A percentile compares a stretch with the other conserved stretches of the same genome.
Evolutionary conservation across 306 rosid species (phyloP).

Genomic region (Citrullus amarus): DNA sequence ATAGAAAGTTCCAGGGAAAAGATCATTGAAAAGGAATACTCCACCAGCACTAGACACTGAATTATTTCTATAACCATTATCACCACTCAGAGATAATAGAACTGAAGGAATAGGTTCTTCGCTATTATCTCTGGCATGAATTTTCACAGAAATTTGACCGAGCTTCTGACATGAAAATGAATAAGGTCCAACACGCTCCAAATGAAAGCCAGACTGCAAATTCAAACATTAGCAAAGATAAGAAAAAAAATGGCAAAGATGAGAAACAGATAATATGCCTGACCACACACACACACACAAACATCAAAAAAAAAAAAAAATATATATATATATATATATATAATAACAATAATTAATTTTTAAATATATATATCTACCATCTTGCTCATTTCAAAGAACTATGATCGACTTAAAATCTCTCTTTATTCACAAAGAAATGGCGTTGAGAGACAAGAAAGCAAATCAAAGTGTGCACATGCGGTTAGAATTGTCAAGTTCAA

Average conservation of each 20-base stretch:
- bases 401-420: not conserved
- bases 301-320: not conserved
- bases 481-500: not conserved
- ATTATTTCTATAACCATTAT: conserved; percentile 91
- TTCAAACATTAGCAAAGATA: conserved; percentile 6
- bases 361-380: not conserved
- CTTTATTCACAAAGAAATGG: not conserved
- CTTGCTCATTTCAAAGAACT: not conserved
- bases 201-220: conserved; percentile 81
- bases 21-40: conserved; percentile 51
- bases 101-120: conserved; percentile 75
- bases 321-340: not conserved
- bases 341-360: not conserved
- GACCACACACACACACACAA: not conserved
- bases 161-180: conserved; percentile 96
- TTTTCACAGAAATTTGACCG: conserved; percentile 67
- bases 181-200: conserved; percentile 61
- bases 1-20: conserved; percentile 95
- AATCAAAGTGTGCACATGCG: not conserved
- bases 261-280: not conserved
- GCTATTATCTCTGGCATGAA: conserved; percentile 58
- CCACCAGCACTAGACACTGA: conserved; percentile 78
- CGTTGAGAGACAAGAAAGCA: not conserved
- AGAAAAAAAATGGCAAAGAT: conserved; percentile 16
- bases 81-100: conserved; percentile 84